A percentile compares a stretch with the other conserved stretches of the same genome.
These are phyloP conservation scores for Musa troglodytarum DNA, from an alignment of 176 grass and related monocot species.

Conservation along the genomic window DNA sequence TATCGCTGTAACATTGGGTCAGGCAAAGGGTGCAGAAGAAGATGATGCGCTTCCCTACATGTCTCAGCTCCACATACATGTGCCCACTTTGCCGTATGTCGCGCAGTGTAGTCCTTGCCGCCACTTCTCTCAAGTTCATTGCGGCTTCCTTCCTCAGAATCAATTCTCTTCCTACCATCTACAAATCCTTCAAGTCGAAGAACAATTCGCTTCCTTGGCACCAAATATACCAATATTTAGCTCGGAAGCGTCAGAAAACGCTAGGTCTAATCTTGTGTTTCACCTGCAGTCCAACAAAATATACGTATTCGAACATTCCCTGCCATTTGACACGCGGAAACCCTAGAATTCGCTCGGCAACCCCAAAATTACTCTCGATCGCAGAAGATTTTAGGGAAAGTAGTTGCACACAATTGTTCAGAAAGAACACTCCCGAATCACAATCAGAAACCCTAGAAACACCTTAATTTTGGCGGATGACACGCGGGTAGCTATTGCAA, in stretches of 20 bases:
- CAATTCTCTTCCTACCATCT: slow-evolving; percentile 83
- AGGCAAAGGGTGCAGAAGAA: slow-evolving; percentile 99
- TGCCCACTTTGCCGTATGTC: slow-evolving; percentile 81
- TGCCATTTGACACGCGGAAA: background rate
- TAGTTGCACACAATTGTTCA: too few relatives aligned
- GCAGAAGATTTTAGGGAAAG: background rate
- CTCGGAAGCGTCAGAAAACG: background rate
- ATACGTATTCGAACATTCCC: slow-evolving; percentile 23
- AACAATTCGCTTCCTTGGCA: background rate
- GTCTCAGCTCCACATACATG: slow-evolving; percentile 84
- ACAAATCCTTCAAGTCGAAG: background rate
- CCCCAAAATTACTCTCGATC: background rate
- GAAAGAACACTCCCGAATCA: background rate
- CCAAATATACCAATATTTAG: background rate
- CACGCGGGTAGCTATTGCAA: background rate
- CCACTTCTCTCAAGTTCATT: slow-evolving; percentile 72
- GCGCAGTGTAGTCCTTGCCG: slow-evolving; percentile 61
- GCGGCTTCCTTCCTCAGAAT: slow-evolving; percentile 41
- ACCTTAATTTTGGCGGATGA: background rate
- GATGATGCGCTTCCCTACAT: slow-evolving; percentile 54
- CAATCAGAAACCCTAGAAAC: background rate
- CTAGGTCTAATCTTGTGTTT: background rate
- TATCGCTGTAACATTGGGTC: slow-evolving; percentile 85
- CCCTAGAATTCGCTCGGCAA: background rate
- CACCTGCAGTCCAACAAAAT: background rate